Percentiles rank a stretch among this genome's conserved stretches.
Conservation (phyloP, 2,329 filamentous ascomycete species). For the Alternaria metachromatica region DNA sequence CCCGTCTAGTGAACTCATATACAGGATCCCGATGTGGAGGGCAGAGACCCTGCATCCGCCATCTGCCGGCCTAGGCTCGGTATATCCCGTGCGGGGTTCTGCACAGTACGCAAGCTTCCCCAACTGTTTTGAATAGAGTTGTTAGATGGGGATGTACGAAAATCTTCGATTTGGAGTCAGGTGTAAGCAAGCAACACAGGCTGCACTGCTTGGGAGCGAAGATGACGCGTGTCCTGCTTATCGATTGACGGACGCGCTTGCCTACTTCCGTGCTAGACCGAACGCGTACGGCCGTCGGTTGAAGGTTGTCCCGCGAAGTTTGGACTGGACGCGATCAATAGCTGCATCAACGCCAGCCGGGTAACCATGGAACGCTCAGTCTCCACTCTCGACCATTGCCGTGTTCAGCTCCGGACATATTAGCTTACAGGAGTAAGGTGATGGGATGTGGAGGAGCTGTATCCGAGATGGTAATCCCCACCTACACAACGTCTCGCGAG, state of each 20-base stretch:
- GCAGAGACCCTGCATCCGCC: background rate
- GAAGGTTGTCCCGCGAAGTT: background rate
- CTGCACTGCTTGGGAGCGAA: background rate
- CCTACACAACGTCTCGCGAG: background rate
- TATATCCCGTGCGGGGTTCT: background rate
- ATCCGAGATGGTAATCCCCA: constrained; percentile 8
- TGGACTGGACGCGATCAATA: background rate
- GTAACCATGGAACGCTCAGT: background rate
- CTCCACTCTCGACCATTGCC: background rate
- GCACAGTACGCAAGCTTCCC: background rate
- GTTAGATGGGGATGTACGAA: background rate
- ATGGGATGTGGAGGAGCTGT: constrained; percentile 20
- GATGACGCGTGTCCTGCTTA: background rate
- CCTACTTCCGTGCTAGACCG: background rate
- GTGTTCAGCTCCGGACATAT: constrained; percentile 2
- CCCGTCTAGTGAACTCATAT: background rate
- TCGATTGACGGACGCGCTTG: constrained; percentile 1
- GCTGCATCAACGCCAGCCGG: background rate
- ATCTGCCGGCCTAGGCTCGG: constrained; percentile 5
- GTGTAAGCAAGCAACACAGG: background rate
- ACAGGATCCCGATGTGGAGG: constrained; percentile 17
- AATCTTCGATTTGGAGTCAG: background rate
- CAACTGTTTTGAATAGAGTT: background rate
- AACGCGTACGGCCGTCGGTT: background rate
- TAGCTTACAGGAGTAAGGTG: background rate